Evolutionary conservation across 192 early-diverging fungal genomes (phyloP).

Genomic region (Coemansia biformis): DNA sequence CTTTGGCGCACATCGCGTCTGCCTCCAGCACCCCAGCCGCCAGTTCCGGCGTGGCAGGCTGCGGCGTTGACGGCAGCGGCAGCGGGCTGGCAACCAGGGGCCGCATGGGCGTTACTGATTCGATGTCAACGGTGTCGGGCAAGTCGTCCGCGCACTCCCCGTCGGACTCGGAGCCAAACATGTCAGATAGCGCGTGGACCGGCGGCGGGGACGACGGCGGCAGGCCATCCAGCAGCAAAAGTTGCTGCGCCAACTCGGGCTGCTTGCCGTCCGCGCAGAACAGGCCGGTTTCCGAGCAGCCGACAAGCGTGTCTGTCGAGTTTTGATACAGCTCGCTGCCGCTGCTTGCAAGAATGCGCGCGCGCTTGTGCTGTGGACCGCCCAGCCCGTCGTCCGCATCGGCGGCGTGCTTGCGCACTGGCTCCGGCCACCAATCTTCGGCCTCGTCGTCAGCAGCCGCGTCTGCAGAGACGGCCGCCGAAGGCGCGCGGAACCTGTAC

Average conservation of each 20-base stretch:
- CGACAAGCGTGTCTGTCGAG: conserved; percentile 44
- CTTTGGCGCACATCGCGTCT: conserved; percentile 1
- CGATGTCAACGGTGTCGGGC: conserved; percentile 16
- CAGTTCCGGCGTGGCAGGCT: neutral
- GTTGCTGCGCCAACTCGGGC: conserved; percentile 5
- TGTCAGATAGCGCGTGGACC: conserved; percentile 12
- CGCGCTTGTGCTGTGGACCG: conserved; percentile 14
- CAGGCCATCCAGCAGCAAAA: conserved; percentile 26
- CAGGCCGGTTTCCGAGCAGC: conserved; percentile 18
- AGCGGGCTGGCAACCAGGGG: neutral
- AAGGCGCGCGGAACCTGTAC: conserved; percentile 37
- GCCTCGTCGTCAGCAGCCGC: neutral
- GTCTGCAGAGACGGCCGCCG: neutral
- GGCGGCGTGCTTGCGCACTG: conserved; percentile 23
- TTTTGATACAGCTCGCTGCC: conserved; percentile 8
- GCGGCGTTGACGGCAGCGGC: neutral
- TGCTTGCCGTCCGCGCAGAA: conserved; percentile 4
- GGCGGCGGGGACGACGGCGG: conserved; percentile 44
- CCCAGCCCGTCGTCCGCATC: neutral
- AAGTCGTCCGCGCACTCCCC: conserved; percentile 17
- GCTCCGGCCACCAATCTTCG: conserved; percentile 42
- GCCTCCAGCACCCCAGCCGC: too few species aligned
- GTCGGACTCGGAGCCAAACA: conserved; percentile 9
- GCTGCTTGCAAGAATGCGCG: conserved; percentile 10
- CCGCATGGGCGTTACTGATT: conserved; percentile 3